Evolutionary conservation across 345 rosid genomes (phyloP), one percentile per base, ranked within the genome.

Genomic region (Bruguiera parviflora): DNA sequence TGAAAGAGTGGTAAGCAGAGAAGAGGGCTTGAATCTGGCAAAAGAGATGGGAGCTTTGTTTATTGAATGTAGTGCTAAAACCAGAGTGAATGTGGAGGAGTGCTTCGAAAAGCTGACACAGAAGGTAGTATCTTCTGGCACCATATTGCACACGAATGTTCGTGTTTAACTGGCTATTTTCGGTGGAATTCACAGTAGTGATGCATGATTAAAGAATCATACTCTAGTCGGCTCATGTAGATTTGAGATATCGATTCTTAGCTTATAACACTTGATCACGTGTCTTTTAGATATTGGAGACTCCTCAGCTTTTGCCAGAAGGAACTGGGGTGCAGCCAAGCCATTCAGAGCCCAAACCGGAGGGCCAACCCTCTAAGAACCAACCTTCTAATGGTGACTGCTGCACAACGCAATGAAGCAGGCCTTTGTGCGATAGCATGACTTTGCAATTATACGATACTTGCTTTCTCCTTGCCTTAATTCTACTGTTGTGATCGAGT

Each of bases 251-350:
- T 13, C n/a, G 19, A 62, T 57, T 47, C 47, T 28, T 10, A 15
- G 27, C 29, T 37, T 72, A 68, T 76, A 43, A 68, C 58, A 8
- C 1, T 28, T 20, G 21, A 46, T 24, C 61, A 22, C 18, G 67
- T n/a, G 5, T 59, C 22, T 35, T 49, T 64, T 73, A 94, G 98
- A 95, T 95, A 82, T 87, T 88, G 99, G 94, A 92, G 75, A 74
- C 84, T 75, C 99, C 99, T 27, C 86, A 94, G 80, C 99, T 95
- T 68, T 61, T 92, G 83, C 89, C 89, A 84, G 94, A 92, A 87
- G 96, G 96, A 70, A 92, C 78, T 29, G 84, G 69, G 13, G 84
- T 70, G 47, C 92, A 95, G 89, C 84, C 90, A 66, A 92, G 84
- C 84, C 85, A 80, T 71, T 72, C 86, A 69, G 89, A 86, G 82